Percentiles rank a stretch among this genome's conserved stretches.
These are phyloP conservation scores for Pichia scutulata DNA, from an alignment of 805 yeast genomes.

Conservation along the genomic window DNA sequence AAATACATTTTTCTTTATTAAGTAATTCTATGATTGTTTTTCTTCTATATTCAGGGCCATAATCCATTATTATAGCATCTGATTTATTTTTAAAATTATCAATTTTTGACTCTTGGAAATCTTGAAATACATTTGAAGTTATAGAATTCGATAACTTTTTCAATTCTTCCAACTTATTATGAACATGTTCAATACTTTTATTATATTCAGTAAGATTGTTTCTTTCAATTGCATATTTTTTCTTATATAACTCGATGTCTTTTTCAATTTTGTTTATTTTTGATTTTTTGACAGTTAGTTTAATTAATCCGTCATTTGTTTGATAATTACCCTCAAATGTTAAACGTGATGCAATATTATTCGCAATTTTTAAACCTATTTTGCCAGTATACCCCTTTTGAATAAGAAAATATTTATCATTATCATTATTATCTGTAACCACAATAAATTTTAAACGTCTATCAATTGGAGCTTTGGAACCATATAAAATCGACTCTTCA, in stretches of 20 bases:
- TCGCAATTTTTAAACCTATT: neutral
- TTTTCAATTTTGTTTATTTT: neutral
- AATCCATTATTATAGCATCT: constrained; percentile 14
- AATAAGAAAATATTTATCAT: neutral
- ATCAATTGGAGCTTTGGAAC: neutral
- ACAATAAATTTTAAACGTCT: neutral
- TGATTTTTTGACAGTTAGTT: neutral
- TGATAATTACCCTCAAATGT: neutral
- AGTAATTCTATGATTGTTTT: constrained; percentile 30
- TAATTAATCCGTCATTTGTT: neutral
- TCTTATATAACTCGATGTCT: neutral
- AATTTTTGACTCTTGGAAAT: neutral
- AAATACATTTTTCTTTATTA: constrained; percentile 39
- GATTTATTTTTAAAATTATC: neutral
- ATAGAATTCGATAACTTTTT: neutral
- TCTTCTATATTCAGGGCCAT: constrained; percentile 23
- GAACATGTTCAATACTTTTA: neutral
- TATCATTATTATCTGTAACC: neutral
- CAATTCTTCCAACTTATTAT: neutral
- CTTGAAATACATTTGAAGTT: neutral
- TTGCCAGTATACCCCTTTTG: neutral
- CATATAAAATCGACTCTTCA: neutral
- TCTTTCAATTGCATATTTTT: neutral
- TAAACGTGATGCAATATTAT: neutral
- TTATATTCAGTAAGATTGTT: neutral